These are phyloP conservation scores for Globisporangium irregulare DNA, from an alignment of 352 stramenopile genomes.

Conservation along the genomic window DNA sequence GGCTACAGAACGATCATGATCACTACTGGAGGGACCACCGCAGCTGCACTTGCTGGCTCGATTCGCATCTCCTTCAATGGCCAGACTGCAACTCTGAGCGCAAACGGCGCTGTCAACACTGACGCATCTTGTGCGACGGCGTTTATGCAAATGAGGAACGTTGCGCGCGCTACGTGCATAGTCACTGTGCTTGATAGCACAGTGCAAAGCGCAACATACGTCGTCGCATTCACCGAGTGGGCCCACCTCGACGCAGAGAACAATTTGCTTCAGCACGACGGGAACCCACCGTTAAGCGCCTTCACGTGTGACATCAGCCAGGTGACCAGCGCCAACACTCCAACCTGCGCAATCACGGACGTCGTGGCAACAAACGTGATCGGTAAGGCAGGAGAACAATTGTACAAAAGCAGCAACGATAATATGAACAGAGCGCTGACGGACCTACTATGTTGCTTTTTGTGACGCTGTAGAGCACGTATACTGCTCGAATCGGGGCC, in stretches of 20 bases:
- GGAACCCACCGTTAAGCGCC: constrained; percentile 62
- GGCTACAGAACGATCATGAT: constrained; percentile 57
- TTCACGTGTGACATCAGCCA: constrained; percentile 78
- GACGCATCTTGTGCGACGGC: constrained; percentile 32
- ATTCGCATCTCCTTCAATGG: constrained; percentile 54
- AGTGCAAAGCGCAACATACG: constrained; percentile 60
- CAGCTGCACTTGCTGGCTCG: constrained; percentile 24
- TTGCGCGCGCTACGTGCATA: constrained; percentile 35
- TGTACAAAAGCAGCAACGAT: background rate
- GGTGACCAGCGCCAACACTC: constrained; percentile 38
- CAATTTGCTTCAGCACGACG: constrained; percentile 76
- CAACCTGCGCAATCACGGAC: constrained; percentile 70
- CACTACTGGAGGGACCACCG: constrained; percentile 28
- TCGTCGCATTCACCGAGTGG: constrained; percentile 65
- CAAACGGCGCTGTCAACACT: constrained; percentile 32
- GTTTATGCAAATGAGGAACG: constrained; percentile 42
- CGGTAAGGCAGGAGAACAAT: constrained; percentile 26
- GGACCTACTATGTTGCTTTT: constrained; percentile 2
- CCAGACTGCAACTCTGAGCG: constrained; percentile 37
- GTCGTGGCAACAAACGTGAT: constrained; percentile 46
- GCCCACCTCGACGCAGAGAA: constrained; percentile 64
- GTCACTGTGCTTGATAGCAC: constrained; percentile 27
- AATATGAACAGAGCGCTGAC: constrained; percentile 2
- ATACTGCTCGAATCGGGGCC: constrained; percentile 75
- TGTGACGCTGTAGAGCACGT: constrained; percentile 49